Base-by-base conservation (phyloP, 208 protist species). In the Naegleria lovaniensis region DNA sequence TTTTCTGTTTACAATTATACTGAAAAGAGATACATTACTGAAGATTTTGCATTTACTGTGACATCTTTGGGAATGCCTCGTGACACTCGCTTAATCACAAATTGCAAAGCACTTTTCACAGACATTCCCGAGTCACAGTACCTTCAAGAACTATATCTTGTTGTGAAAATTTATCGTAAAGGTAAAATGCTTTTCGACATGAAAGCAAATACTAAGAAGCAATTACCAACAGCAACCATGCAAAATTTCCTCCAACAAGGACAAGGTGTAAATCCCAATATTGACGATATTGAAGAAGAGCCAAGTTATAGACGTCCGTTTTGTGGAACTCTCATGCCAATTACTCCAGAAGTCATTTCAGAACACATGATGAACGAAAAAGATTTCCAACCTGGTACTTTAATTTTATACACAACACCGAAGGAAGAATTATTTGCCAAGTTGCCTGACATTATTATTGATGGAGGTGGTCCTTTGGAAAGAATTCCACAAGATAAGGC, bases 41-140 rank as follows among this genome's bases (percentile, higher is more conserved):
- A 90, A 67, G 89, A 90, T 9, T 90, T 29, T 83, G 59, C 6
- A 5, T 39, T 83, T 43, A 15, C 67, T 38, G 67, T 83, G 4
- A 90, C 89, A 19, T n/a, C n/a, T n/a, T 36, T 41, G 16, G 89
- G 89, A 40, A 90, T 90, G 89, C 89, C 89, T 40, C 59, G 25
- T 5, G 89, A 90, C 29, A 29, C 1, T 59, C 11, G 83, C 15
- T 29, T 90, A 5, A 90, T 90, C 36, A 15, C 16, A 36, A 90
- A 83, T 29, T 40, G 19, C 25, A 39, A 67, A 87, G 40, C 48
- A 16, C 15, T 90, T 6, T 90, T 90, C 25, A 83, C 43, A 7
- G 58, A 90, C 41, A 41, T 90, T 59, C 38, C 5, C 6, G 83
- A 85, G 40, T 25, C 51, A 25, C 25, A 90, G 1, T 87, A 88